A percentile compares a stretch with the other conserved stretches of the same genome.
Evolutionary conservation across 192 early-diverging fungal genomes (phyloP).

Genomic region (Backusella psychrophila): DNA sequence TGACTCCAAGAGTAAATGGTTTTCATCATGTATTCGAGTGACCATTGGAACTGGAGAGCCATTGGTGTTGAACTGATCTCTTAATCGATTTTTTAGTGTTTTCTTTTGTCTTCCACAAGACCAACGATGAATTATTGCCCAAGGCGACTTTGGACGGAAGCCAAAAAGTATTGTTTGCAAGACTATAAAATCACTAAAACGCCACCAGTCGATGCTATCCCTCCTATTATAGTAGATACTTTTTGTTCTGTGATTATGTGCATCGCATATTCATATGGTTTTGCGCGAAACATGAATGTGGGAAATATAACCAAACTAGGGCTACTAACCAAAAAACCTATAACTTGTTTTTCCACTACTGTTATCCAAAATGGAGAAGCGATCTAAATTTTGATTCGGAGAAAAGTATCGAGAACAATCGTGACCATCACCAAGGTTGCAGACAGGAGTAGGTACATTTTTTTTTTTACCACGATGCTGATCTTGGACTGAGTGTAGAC

Average conservation of each 20-base stretch:
- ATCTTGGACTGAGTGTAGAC: too few species aligned
- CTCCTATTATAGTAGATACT: background rate
- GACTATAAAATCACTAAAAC: conserved; percentile 1
- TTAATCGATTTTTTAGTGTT: background rate
- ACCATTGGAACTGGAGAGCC: conserved; percentile 12
- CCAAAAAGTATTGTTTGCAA: conserved; percentile 14
- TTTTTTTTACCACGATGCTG: too few species aligned
- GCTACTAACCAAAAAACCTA: background rate
- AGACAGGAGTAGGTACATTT: too few species aligned
- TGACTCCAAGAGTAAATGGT: background rate
- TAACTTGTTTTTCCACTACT: too few species aligned
- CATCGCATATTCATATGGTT: too few species aligned
- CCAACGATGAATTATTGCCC: conserved; percentile 1
- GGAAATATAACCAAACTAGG: too few species aligned
- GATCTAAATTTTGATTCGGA: too few species aligned
- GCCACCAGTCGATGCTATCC: conserved; percentile 8
- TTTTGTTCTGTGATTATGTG: background rate
- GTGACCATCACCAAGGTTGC: too few species aligned
- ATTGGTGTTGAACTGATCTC: background rate
- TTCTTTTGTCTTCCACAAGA: conserved; percentile 11
- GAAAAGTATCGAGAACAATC: too few species aligned
- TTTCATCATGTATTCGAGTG: background rate
- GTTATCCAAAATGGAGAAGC: too few species aligned
- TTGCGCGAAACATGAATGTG: too few species aligned
- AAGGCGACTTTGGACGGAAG: conserved; percentile 8